Conservation (phyloP, 2,329 filamentous ascomycete genomes). For the Botrytis elliptica region DNA sequence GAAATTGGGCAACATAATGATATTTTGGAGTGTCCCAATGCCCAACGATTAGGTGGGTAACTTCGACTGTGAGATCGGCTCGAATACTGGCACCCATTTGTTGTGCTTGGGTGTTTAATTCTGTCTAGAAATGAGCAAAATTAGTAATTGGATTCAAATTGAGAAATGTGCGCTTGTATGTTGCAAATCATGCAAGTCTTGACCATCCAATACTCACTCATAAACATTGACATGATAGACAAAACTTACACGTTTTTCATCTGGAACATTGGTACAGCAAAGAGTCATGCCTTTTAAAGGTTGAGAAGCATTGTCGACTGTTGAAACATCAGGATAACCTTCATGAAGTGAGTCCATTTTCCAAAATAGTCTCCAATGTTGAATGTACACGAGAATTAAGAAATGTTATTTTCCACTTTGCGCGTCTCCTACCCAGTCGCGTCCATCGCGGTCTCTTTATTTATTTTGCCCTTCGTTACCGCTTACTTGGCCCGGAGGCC, state of each 20-base stretch:
- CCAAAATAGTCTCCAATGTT: not conserved
- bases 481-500: not conserved
- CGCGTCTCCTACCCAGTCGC: slow-evolving; percentile 9
- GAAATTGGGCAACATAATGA: slow-evolving; percentile 86
- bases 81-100: slow-evolving; percentile 87
- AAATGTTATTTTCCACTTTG: slow-evolving; percentile 16
- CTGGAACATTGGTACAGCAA: slow-evolving; percentile 82
- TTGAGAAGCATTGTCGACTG: slow-evolving; percentile 26
- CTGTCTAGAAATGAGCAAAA: slow-evolving; percentile 40
- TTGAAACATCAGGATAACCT: not conserved
- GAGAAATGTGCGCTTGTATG: not conserved
- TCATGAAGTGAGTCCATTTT: slow-evolving; percentile 8
- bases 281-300: slow-evolving; percentile 70
- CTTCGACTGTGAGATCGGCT: slow-evolving; percentile 90
- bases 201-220: not conserved
- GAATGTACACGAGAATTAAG: slow-evolving; percentile 13
- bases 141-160: slow-evolving; percentile 9
- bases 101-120: slow-evolving; percentile 62
- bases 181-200: not conserved
- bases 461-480: slow-evolving; percentile 15
- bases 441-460: not conserved
- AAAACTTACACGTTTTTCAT: slow-evolving; percentile 69
- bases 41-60: slow-evolving; percentile 91
- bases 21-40: slow-evolving; percentile 91
- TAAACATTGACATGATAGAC: slow-evolving; percentile 1